Evolutionary conservation across 306 rosid species (phyloP).

Genomic region (Quillaja saponaria): DNA sequence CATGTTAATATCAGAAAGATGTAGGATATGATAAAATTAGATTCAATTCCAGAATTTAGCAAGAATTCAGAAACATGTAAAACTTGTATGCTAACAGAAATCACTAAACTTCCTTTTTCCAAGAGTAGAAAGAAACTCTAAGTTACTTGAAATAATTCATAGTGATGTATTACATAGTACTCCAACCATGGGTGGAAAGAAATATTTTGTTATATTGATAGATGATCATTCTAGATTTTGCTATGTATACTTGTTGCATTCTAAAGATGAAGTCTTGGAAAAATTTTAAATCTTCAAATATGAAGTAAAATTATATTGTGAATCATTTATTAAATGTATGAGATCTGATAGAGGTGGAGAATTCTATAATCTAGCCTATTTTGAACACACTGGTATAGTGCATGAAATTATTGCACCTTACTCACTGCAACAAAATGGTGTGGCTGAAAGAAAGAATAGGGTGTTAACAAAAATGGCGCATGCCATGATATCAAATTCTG

Average conservation of each 20-base stretch:
- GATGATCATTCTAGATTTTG: not conserved
- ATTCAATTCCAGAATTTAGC: no score
- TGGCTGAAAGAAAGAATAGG: not conserved
- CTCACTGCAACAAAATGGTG: not conserved
- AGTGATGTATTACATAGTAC: not conserved
- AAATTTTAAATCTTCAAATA: no score
- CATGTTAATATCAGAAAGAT: no score
- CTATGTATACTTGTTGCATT: not conserved
- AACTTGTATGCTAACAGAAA: no score
- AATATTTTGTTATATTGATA: not conserved
- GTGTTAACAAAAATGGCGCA: no score
- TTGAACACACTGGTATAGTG: not conserved
- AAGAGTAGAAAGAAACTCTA: not conserved
- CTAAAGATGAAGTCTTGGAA: not conserved
- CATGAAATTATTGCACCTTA: not conserved
- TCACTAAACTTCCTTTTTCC: not conserved
- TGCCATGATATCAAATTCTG: no score
- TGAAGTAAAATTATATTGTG: no score
- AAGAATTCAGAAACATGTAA: no score
- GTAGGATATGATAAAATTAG: no score
- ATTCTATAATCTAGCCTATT: not conserved
- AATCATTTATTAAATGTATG: no score
- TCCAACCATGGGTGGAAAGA: not conserved
- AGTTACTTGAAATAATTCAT: not conserved
- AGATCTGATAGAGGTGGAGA: not conserved